phyloP scores from a whole-genome alignment of 2,329 filamentous ascomycete genomes.

The Colletotrichum gigasporum region DNA sequence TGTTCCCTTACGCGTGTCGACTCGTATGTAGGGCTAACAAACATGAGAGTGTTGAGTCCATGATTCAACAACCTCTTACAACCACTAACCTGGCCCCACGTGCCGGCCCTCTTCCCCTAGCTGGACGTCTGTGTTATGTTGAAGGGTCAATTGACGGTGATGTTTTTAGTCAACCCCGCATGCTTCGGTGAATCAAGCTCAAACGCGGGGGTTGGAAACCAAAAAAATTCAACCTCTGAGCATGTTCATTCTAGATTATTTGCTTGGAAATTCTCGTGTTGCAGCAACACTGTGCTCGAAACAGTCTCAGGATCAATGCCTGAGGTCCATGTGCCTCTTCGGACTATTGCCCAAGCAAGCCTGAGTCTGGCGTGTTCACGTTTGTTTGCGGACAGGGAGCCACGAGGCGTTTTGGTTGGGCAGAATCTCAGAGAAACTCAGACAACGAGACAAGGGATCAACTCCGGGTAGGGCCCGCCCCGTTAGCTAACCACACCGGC shows the following conservation, averaged over 20 bases:
- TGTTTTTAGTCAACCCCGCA: neutral
- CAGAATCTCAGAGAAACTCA: neutral
- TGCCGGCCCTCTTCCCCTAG: neutral
- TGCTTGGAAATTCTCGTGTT: too few species aligned
- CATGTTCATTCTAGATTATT: too few species aligned
- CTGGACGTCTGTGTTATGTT: neutral
- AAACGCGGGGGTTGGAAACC: too few species aligned
- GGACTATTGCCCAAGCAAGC: too few species aligned
- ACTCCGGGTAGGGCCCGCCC: neutral
- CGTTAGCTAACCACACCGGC: neutral
- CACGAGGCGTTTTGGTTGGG: neutral
- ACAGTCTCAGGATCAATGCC: too few species aligned
- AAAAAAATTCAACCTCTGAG: too few species aligned
- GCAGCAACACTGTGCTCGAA: too few species aligned
- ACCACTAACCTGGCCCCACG: slow-evolving; percentile 1
- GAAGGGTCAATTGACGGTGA: neutral
- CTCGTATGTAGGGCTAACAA: neutral
- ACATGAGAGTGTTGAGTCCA: neutral
- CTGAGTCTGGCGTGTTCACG: too few species aligned
- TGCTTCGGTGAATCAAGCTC: too few species aligned
- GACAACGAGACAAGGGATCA: slow-evolving; percentile 16
- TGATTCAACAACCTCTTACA: slow-evolving; percentile 12
- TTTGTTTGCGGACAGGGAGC: too few species aligned
- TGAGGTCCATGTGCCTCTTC: neutral
- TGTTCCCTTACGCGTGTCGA: neutral